Conservation (phyloP, 257 asterid genomes). For the Ajuga chamaepitys region DNA sequence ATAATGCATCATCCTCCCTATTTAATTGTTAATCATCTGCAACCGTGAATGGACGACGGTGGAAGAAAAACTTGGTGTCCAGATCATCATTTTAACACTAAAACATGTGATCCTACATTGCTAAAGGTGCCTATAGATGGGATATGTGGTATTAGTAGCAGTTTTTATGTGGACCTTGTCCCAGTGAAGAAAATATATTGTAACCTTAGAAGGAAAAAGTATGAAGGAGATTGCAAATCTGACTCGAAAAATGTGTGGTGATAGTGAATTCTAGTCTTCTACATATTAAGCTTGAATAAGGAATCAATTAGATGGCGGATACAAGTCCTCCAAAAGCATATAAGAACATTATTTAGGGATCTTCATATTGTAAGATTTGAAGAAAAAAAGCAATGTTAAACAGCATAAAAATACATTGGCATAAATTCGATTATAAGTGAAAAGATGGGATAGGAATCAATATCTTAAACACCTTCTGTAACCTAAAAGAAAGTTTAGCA, state of each 20-base stretch:
- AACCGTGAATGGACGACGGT: not conserved
- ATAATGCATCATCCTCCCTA: too few relatives aligned
- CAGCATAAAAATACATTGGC: not conserved
- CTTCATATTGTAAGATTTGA: not conserved
- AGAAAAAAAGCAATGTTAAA: not conserved
- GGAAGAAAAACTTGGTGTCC: not conserved
- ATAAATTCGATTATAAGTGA: not conserved
- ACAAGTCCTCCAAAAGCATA: not conserved
- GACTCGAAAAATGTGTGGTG: not conserved
- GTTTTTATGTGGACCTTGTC: not conserved
- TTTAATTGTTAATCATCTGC: too few relatives aligned
- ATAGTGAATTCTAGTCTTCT: not conserved
- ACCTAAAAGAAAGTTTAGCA: too few relatives aligned
- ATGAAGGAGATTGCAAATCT: not conserved
- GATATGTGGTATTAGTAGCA: not conserved
- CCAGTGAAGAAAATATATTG: not conserved
- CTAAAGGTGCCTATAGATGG: not conserved
- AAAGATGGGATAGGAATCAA: not conserved
- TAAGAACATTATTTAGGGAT: not conserved
- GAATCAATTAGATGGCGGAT: not conserved
- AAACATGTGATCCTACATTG: not conserved
- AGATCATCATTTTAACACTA: not conserved
- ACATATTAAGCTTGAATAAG: not conserved
- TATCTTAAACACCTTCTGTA: not conserved
- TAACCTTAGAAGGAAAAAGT: not conserved